Base-by-base conservation (phyloP, 2,329 filamentous ascomycete genomes). In the Penicillium freii region DNA sequence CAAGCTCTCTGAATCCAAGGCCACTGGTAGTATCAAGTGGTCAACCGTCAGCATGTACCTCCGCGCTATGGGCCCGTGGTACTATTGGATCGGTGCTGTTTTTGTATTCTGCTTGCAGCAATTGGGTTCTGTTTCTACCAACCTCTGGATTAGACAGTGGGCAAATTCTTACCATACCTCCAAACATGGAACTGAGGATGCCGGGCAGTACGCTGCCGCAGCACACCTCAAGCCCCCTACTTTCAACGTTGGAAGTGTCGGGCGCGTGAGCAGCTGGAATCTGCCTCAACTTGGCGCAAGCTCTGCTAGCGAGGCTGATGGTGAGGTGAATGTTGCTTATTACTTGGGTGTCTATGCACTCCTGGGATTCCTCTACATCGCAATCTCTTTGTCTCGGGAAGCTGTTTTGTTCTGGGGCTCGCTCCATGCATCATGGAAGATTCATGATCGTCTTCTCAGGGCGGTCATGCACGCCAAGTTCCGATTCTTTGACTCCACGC, bases 401-500 rank as follows among this genome's bases (percentile, higher is more conserved):
- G 81, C 89, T 46, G 91, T 96, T 78, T 82, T 99, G 27, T 99
- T 99, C 79, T 90, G 88, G 71, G 94, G 94, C 3, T 97, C 94
- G 6, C 80, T 97, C 46, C 88, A 87, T 27, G 94, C 94, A 3
- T 97, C 94, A 27, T 88, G 85, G 78, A 87, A 86, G 65, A 86
- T 99, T 21, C 94, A 99, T 72, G 82, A 87, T 63, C 81, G 84
- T 36, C 80, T 99, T 54, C 88, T 99, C 72, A 82, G 84, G 29
- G 82, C 89, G 1, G 86, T 99, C 25, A 89, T 91, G 15, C 87
- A 92, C 64, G 94, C 94, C 31, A 93, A 92, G 72, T 97, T 99
- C 81, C 92, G 90, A 71, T 99, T 99, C 78, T 99, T 99, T 69
- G 94, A 99, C 70, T 89, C 93, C 1, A 99, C 94, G 0, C 94